phyloP scores from a whole-genome alignment of 2,329 filamentous ascomycete genomes.

The Gnomoniopsis sp. region DNA sequence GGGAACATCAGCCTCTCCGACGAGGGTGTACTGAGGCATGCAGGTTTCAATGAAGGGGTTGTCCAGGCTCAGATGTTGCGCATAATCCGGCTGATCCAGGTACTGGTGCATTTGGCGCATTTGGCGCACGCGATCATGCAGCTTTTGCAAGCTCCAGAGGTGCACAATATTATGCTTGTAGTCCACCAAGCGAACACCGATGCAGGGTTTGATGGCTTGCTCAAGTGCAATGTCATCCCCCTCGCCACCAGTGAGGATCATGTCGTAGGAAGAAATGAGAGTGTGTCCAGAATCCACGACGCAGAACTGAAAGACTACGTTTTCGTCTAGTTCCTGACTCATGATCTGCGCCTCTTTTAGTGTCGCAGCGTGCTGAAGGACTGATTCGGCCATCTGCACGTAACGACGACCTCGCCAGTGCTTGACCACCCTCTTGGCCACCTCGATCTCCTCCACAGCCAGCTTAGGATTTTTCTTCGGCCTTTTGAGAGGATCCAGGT shows the following conservation, averaged over 20 bases:
- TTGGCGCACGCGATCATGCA: constrained; percentile 78
- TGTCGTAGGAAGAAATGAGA: constrained; percentile 90
- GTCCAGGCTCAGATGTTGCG: constrained; percentile 86
- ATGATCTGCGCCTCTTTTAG: constrained; percentile 97
- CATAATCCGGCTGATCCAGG: constrained; percentile 89
- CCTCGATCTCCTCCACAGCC: constrained; percentile 67
- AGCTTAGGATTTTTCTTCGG: constrained; percentile 61
- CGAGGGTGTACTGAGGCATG: constrained; percentile 86
- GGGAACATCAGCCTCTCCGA: constrained; percentile 91
- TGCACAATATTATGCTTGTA: constrained; percentile 83
- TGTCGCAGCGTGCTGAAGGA: constrained; percentile 81
- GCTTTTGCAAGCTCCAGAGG: constrained; percentile 91
- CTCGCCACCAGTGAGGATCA: constrained; percentile 88
- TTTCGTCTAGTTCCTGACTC: constrained; percentile 93
- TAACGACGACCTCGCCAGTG: constrained; percentile 85
- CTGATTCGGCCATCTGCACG: constrained; percentile 88
- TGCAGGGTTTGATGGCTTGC: constrained; percentile 79
- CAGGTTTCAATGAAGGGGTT: constrained; percentile 91
- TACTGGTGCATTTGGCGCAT: constrained; percentile 99
- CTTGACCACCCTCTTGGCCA: constrained; percentile 63
- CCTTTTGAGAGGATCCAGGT: constrained; percentile 63
- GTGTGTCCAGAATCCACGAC: constrained; percentile 86
- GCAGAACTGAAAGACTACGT: constrained; percentile 90
- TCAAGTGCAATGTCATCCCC: constrained; percentile 80
- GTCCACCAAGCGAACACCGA: constrained; percentile 86